phyloP scores from a whole-genome alignment of 2,329 filamentous ascomycete genomes.

The Aspergillus melleus region DNA sequence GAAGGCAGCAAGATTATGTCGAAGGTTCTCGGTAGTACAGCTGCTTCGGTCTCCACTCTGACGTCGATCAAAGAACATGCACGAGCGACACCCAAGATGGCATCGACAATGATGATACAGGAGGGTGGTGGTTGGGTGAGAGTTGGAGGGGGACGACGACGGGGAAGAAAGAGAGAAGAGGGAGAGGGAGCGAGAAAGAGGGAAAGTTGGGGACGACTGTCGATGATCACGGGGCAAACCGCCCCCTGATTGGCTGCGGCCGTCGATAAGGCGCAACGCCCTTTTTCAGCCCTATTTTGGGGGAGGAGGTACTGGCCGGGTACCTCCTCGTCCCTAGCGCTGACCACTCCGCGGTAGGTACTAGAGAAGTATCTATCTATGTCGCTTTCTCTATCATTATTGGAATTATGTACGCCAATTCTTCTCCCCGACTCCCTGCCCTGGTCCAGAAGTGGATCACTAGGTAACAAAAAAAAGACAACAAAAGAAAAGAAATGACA shows the following conservation, averaged over 20 bases:
- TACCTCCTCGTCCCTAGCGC: not conserved
- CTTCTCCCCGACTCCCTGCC: not conserved
- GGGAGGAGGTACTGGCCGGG: not conserved
- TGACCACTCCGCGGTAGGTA: not conserved
- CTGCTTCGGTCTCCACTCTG: not conserved
- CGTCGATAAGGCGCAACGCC: too few relatives aligned
- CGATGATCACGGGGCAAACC: constrained; percentile 18
- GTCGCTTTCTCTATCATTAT: not conserved
- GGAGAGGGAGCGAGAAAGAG: constrained; percentile 2
- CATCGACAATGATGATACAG: not conserved
- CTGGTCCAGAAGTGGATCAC: not conserved
- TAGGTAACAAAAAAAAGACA: not conserved
- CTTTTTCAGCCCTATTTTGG: not conserved
- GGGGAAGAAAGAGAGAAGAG: not conserved
- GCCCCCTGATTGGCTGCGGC: constrained; percentile 11
- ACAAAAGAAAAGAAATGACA: not conserved
- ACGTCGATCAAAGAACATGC: not conserved
- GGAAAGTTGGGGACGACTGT: not conserved
- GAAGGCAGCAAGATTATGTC: constrained; percentile 36
- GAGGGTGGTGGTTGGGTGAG: not conserved
- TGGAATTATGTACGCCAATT: constrained; percentile 7
- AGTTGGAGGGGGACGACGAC: not conserved
- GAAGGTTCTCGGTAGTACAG: not conserved
- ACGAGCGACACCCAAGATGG: not conserved
- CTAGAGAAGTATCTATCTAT: not conserved